Conservation (phyloP, 805 yeast species). For the Jamesozyma jinghongensis region DNA sequence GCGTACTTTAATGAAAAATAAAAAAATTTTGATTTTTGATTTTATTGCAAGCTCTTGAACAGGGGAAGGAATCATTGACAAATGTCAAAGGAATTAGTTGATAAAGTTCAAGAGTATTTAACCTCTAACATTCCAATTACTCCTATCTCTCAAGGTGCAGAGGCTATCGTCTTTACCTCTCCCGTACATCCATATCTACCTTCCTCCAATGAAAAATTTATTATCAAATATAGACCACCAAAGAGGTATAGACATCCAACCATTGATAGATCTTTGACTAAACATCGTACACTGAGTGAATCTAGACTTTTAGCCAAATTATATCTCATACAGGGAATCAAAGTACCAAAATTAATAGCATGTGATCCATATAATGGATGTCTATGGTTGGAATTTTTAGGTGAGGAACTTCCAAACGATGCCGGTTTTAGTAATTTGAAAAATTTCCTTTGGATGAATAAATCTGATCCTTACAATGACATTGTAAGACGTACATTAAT, state of each 20-base stretch:
- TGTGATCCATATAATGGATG: slow-evolving; percentile 72
- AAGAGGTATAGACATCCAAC: slow-evolving; percentile 85
- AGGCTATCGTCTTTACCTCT: slow-evolving; percentile 67
- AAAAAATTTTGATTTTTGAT: no score
- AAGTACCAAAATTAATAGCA: slow-evolving; percentile 64
- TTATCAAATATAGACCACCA: slow-evolving; percentile 79
- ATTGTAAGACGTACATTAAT: slow-evolving; percentile 38
- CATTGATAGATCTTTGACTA: slow-evolving; percentile 67
- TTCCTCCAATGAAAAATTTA: slow-evolving; percentile 31
- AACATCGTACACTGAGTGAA: slow-evolving; percentile 75
- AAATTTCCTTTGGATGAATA: slow-evolving; percentile 57
- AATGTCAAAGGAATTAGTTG: slow-evolving; percentile 50
- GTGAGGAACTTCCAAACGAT: slow-evolving; percentile 45
- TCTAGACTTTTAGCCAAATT: slow-evolving; percentile 64
- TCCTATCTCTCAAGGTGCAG: slow-evolving; percentile 81
- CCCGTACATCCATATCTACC: slow-evolving; percentile 58
- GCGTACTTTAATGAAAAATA: no score
- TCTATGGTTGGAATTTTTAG: slow-evolving; percentile 81
- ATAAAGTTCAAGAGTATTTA: slow-evolving; percentile 35
- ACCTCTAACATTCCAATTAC: slow-evolving; percentile 41
- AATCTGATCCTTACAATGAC: slow-evolving; percentile 32
- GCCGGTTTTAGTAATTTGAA: slow-evolving; percentile 51
- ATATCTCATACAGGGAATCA: slow-evolving; percentile 38
- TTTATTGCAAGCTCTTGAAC: no score
- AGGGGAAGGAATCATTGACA: no score